Percentiles rank a stretch among this genome's conserved stretches.
These are phyloP conservation scores for Paratrimastix pyriformis DNA, from an alignment of 78 protist genomes.

Conservation along the genomic window DNA sequence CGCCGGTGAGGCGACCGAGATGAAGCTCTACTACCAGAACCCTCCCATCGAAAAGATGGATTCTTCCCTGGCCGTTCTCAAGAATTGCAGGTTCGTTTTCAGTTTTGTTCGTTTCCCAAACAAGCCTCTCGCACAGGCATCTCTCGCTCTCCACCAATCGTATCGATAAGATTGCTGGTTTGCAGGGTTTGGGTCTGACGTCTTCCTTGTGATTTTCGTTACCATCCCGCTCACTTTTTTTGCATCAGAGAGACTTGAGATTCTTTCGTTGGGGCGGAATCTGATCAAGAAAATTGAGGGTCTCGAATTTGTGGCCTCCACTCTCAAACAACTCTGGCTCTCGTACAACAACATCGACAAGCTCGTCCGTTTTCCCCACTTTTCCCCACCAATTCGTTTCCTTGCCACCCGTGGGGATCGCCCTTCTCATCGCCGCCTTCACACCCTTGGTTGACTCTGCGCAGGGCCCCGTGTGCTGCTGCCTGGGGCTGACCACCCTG, in stretches of 20 bases:
- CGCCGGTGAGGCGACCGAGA: conserved; percentile 1
- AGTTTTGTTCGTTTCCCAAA: too few relatives aligned
- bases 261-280: conserved; percentile 57
- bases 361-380: neutral
- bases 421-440: neutral
- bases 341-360: conserved; percentile 54
- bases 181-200: conserved; percentile 29
- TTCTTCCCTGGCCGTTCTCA: neutral
- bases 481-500: conserved; percentile 36
- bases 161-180: conserved; percentile 43
- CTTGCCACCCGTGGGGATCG: too few relatives aligned
- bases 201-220: neutral
- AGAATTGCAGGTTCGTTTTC: neutral
- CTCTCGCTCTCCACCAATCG: conserved; percentile 53
- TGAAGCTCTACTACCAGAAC: neutral
- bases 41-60: conserved; percentile 29
- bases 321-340: conserved; percentile 63
- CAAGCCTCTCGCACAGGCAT: conserved; percentile 2
- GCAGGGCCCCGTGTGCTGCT: conserved; percentile 27
- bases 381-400: too few relatives aligned
- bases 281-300: conserved; percentile 41
- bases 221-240: neutral
- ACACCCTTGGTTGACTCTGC: neutral
- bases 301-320: conserved; percentile 35
- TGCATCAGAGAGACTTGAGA: conserved; percentile 14